Percentiles rank a stretch among this genome's conserved stretches.
Conservation (phyloP, 2,329 filamentous ascomycete species). For the Cladosporium sp. region DNA sequence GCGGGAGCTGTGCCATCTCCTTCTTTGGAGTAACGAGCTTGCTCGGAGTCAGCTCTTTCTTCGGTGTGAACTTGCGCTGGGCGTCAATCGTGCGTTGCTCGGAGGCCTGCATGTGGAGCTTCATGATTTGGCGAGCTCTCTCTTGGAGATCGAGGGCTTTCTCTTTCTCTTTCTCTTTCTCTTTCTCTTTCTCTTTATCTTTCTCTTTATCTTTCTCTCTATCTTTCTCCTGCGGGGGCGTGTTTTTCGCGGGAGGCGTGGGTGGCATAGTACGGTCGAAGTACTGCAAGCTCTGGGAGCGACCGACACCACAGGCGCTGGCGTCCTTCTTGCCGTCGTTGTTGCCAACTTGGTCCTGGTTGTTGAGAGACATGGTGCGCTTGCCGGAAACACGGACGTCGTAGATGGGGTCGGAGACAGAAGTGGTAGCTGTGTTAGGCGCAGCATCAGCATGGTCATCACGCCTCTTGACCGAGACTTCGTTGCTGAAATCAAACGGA, state of each 20-base stretch:
- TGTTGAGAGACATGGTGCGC: slow-evolving; percentile 16
- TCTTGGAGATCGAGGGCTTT: background rate
- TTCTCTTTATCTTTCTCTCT: background rate
- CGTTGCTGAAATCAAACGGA: no score
- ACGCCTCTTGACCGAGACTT: no score
- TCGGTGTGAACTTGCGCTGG: background rate
- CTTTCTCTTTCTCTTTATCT: no score
- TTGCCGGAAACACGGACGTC: slow-evolving; percentile 14
- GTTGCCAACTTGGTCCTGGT: slow-evolving; percentile 11
- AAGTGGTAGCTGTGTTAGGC: slow-evolving; percentile 15
- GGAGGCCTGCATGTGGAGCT: background rate
- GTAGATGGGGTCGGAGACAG: slow-evolving; percentile 16
- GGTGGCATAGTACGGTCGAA: slow-evolving; percentile 30
- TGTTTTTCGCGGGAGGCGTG: slow-evolving; percentile 43
- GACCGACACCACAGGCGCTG: slow-evolving; percentile 15
- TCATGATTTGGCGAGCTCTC: background rate
- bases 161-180: no score
- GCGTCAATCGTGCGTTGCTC: background rate
- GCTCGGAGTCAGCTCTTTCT: no score
- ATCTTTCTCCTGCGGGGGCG: slow-evolving; percentile 33
- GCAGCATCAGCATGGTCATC: no score
- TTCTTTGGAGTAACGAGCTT: background rate
- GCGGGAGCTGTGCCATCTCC: background rate
- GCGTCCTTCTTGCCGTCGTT: slow-evolving; percentile 5
- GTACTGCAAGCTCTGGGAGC: slow-evolving; percentile 28